Evolutionary conservation across 352 stramenopile genomes (phyloP).

Genomic region (Phytopythium mirpurense): DNA sequence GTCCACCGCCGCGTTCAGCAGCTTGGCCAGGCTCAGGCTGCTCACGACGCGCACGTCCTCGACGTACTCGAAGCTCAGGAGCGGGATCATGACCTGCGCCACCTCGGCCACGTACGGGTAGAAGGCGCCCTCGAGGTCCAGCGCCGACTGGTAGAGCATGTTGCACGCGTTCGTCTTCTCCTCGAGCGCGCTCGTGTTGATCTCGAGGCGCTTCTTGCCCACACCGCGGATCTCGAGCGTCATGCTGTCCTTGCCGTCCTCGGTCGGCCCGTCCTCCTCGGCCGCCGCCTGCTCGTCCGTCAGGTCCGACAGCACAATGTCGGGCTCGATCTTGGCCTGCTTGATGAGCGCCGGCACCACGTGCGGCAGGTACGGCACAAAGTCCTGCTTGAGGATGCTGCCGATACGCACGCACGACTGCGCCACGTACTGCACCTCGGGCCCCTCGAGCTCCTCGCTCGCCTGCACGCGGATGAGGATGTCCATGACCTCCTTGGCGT

Average conservation of each 20-base stretch:
- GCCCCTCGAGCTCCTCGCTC: conserved; percentile 61
- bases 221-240: conserved; percentile 73
- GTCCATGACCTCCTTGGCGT: conserved; percentile 86
- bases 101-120: conserved; percentile 81
- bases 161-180: conserved; percentile 87
- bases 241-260: conserved; percentile 63
- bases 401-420: conserved; percentile 85
- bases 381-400: conserved; percentile 83
- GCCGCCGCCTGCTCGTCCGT: conserved; percentile 42
- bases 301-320: conserved; percentile 77
- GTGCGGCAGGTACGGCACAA: conserved; percentile 81
- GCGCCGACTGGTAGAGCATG: conserved; percentile 85
- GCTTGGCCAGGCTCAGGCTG: conserved; percentile 65
- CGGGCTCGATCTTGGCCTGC: conserved; percentile 74
- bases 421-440: conserved; percentile 83
- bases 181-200: conserved; percentile 83
- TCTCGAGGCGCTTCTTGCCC: conserved; percentile 81
- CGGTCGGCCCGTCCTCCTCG: conserved; percentile 50
- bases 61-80: conserved; percentile 83
- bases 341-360: conserved; percentile 79
- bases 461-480: conserved; percentile 74
- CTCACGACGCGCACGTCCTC: conserved; percentile 81
- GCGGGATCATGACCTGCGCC: conserved; percentile 63
- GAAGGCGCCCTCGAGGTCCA: conserved; percentile 79
- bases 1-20: conserved; percentile 68